These are phyloP conservation scores for Zygoascus meyerae DNA, from an alignment of 1,139 yeast genomes.

Conservation along the genomic window DNA sequence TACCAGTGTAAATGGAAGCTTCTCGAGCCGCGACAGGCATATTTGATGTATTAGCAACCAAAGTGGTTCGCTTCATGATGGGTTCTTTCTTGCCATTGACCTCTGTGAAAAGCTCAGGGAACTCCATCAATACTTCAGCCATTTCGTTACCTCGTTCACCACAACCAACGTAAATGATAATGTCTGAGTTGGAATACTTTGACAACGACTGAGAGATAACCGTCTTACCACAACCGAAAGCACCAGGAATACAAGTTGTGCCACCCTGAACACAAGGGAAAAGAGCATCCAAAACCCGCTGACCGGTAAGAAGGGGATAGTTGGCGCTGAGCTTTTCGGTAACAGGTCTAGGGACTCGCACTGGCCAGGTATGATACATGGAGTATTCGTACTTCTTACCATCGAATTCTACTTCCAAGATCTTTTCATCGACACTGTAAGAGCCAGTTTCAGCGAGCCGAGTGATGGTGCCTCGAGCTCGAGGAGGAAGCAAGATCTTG, in stretches of 20 bases:
- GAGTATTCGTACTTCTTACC: constrained; percentile 76
- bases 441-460: constrained; percentile 85
- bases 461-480: constrained; percentile 96
- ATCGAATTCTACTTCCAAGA: constrained; percentile 90
- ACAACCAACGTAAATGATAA: constrained; percentile 77
- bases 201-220: constrained; percentile 97
- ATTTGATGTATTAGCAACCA: constrained; percentile 97
- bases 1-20: constrained; percentile 98
- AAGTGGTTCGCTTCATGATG: constrained; percentile 97
- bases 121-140: constrained; percentile 99
- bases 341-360: constrained; percentile 98
- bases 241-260: constrained; percentile 99
- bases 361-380: constrained; percentile 99
- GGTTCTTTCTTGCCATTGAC: constrained; percentile 92
- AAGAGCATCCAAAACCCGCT: constrained; percentile 93
- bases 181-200: constrained; percentile 94
- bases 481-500: constrained; percentile 91
- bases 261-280: constrained; percentile 99
- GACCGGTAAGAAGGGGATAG: constrained; percentile 94
- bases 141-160: constrained; percentile 98
- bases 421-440: constrained; percentile 81
- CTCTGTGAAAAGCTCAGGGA: constrained; percentile 94
- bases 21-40: constrained; percentile 99
- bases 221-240: constrained; percentile 98
- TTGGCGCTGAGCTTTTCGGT: constrained; percentile 90